Percentiles rank a stretch among this genome's conserved stretches.
phyloP scores from a whole-genome alignment of 148 eudicot species.

The Salicornia ramosissima region DNA sequence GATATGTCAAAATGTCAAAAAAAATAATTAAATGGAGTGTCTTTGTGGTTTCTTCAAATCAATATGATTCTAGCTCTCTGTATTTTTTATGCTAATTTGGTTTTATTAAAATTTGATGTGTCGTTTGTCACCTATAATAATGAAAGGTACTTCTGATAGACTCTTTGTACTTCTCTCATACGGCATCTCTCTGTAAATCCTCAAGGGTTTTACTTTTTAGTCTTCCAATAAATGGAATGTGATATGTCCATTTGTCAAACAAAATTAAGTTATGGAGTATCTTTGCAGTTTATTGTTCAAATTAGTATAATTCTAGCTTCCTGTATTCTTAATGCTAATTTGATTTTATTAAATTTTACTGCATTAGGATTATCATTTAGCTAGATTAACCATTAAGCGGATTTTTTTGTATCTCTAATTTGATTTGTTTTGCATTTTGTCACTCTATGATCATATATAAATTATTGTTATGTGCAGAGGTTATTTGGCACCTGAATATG shows the following conservation, averaged over 20 bases:
- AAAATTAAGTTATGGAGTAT: neutral
- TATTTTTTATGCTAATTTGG: neutral
- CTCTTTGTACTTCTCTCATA: neutral
- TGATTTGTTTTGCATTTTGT: neutral
- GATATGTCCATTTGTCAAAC: neutral
- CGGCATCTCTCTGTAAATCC: neutral
- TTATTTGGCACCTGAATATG: constrained; percentile 94
- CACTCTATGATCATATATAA: neutral
- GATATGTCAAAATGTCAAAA: neutral
- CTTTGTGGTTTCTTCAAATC: neutral
- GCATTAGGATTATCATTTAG: neutral
- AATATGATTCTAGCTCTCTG: neutral
- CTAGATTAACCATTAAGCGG: neutral
- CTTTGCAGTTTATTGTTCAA: neutral
- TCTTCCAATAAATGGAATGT: neutral
- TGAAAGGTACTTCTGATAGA: neutral
- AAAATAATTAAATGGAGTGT: neutral
- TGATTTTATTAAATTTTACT: neutral
- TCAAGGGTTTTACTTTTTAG: neutral
- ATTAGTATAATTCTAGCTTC: neutral
- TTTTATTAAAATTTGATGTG: neutral
- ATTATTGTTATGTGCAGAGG: constrained; percentile 47
- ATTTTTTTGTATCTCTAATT: neutral
- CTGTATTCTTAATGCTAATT: neutral
- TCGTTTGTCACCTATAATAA: neutral